Conservation (phyloP, 805 yeast genomes). For the Millerozyma miso region DNA sequence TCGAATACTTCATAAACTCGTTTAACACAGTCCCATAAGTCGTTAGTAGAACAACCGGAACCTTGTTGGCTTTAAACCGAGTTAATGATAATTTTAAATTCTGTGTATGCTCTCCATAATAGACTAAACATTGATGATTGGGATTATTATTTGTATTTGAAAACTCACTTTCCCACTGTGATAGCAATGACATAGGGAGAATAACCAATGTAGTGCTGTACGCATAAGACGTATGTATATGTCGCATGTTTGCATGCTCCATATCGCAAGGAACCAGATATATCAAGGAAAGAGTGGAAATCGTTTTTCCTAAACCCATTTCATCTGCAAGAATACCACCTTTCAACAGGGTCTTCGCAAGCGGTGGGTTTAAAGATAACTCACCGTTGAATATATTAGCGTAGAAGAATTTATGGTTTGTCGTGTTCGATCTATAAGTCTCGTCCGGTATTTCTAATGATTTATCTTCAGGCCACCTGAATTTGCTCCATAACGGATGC, state of each 20-base stretch:
- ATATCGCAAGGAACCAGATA: conserved; percentile 59
- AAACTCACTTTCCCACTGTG: conserved; percentile 89
- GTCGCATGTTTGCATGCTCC: conserved; percentile 10
- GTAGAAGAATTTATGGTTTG: conserved; percentile 44
- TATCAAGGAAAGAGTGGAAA: conserved; percentile 72
- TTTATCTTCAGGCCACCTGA: conserved; percentile 60
- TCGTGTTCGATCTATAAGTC: neutral
- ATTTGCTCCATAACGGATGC: conserved; percentile 85
- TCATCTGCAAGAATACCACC: conserved; percentile 96
- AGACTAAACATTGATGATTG: conserved; percentile 49
- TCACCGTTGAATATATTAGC: conserved; percentile 80
- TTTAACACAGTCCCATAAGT: conserved; percentile 84
- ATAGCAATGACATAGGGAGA: conserved; percentile 85
- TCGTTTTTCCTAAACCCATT: conserved; percentile 95
- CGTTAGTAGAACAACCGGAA: conserved; percentile 72
- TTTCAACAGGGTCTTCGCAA: conserved; percentile 51
- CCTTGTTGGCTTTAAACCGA: conserved; percentile 21
- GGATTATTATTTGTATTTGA: conserved; percentile 48
- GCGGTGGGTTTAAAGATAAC: conserved; percentile 63
- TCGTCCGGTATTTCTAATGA: conserved; percentile 1
- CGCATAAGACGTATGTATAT: conserved; percentile 47
- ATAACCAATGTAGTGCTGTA: conserved; percentile 69
- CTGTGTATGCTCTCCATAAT: conserved; percentile 66
- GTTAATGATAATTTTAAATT: conserved; percentile 48
- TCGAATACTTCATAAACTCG: conserved; percentile 56